Percentiles rank a stretch among this genome's conserved stretches.
These are phyloP conservation scores for Camillea tinctor DNA, from an alignment of 2,329 filamentous ascomycete genomes.

Conservation along the genomic window DNA sequence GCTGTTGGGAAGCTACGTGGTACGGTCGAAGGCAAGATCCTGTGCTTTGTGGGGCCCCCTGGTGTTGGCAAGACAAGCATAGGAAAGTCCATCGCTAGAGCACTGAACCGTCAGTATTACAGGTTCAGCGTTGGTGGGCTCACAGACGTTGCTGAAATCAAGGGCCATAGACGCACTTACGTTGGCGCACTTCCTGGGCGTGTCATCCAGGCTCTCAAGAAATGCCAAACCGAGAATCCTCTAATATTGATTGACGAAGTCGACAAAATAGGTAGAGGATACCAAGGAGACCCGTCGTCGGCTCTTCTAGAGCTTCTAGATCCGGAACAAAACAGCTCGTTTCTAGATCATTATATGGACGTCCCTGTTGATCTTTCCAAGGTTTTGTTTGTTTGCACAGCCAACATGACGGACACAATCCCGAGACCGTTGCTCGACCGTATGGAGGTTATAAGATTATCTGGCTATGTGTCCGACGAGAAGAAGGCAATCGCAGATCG, in stretches of 20 bases:
- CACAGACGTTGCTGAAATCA: slow-evolving; percentile 97
- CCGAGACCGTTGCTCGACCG: slow-evolving; percentile 89
- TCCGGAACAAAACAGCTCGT: slow-evolving; percentile 95
- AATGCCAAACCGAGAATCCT: slow-evolving; percentile 98
- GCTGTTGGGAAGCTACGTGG: slow-evolving; percentile 95
- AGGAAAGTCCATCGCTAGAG: slow-evolving; percentile 94
- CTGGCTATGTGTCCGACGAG: slow-evolving; percentile 95
- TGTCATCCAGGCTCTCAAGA: slow-evolving; percentile 97
- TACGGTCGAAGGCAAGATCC: slow-evolving; percentile 95
- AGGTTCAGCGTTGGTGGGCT: slow-evolving; percentile 96
- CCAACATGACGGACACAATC: slow-evolving; percentile 98
- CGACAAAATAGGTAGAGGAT: slow-evolving; percentile 95
- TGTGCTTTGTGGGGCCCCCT: slow-evolving; percentile 95
- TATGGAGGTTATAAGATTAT: slow-evolving; percentile 97
- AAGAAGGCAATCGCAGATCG: slow-evolving; percentile 97
- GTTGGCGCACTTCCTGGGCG: slow-evolving; percentile 93
- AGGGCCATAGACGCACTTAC: slow-evolving; percentile 93
- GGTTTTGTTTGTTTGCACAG: slow-evolving; percentile 97
- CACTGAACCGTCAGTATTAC: slow-evolving; percentile 95
- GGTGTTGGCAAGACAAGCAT: slow-evolving; percentile 99
- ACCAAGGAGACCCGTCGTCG: slow-evolving; percentile 94
- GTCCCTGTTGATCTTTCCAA: slow-evolving; percentile 96
- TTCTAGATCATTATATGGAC: slow-evolving; percentile 98
- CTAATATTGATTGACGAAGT: slow-evolving; percentile 95
- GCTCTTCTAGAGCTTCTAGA: slow-evolving; percentile 91